Conservation (phyloP, 176 grass and related monocot genomes). For the Musa acuminata region DNA sequence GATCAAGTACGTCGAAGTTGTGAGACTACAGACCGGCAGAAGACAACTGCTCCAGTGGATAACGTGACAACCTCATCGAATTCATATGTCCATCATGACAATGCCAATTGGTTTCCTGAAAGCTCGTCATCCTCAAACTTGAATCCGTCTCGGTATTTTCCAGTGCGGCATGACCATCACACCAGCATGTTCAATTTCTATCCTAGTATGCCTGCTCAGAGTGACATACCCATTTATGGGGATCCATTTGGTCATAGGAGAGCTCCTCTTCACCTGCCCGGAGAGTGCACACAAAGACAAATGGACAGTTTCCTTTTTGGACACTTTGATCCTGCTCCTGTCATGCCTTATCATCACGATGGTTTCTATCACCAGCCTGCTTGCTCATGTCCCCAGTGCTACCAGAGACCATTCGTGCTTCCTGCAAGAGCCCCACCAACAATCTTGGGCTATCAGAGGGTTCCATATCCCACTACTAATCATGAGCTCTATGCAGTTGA, state of each 20-base stretch:
- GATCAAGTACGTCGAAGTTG: constrained; percentile 81
- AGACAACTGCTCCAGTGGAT: constrained; percentile 27
- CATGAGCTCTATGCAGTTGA: constrained; percentile 35
- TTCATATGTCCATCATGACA: constrained; percentile 32
- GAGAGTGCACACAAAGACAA: constrained; percentile 35
- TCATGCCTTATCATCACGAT: constrained; percentile 65
- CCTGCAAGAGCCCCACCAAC: constrained; percentile 46
- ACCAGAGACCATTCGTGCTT: constrained; percentile 45
- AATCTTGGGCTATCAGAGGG: constrained; percentile 38
- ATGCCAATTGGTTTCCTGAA: constrained; percentile 27
- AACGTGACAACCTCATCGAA: constrained; percentile 23
- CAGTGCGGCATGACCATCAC: constrained; percentile 33
- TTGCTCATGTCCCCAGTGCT: constrained; percentile 76
- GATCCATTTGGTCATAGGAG: constrained; percentile 30
- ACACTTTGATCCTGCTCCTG: constrained; percentile 53
- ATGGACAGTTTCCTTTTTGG: constrained; percentile 57
- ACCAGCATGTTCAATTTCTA: constrained; percentile 37
- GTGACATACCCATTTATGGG: constrained; percentile 41
- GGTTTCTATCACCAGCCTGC: constrained; percentile 67
- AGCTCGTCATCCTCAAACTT: constrained; percentile 32
- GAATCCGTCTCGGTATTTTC: constrained; percentile 31
- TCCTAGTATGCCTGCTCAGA: constrained; percentile 30
- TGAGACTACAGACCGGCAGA: constrained; percentile 39
- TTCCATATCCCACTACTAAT: constrained; percentile 37
- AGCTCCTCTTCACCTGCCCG: constrained; percentile 29